Base-by-base conservation (phyloP, 1,139 yeast species). In the Hanseniaspora gamundiae region DNA sequence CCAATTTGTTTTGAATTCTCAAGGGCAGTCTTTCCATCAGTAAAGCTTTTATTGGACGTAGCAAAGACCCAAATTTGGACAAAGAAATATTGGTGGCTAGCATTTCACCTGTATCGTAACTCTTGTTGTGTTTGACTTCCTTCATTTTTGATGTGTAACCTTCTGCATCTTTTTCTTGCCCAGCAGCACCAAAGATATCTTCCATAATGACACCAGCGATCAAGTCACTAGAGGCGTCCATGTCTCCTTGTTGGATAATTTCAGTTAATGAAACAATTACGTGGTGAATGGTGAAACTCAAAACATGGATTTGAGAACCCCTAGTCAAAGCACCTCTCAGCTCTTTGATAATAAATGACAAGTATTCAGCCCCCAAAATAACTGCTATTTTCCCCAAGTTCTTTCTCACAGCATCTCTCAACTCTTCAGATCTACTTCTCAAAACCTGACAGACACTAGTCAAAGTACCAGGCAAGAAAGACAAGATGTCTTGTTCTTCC, bases 101-200 rank as follows among this genome's bases (percentile, higher is more conserved):
- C 19, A 87, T 66, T 60, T 88, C 95, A 35, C 81, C 93, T 6
- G 94, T 79, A 53, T 91, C 97, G 58, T 69, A 83, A 68, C 95
- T 82, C 63, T 85, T 87, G 56, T 85, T 85, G 53, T 78, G 80
- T 57, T 85, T 87, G 36, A 91, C 93, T 67, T 91, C 98, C 55
- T 83, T 85, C 80, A 87, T 84, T 49, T 80, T 80, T 42, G 86
- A 80, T 43, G 75, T 76, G 57, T 91, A 91, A 24, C 88, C 95
- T 50, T 87, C 96, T 14, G 93, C 88, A 52, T 91, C 98, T 59
- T 93, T 91, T 58, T 91, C 98, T 56, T 81, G 81, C 33, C 96
- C 95, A 8, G 95, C 86, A 5, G 82, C 76, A 16, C 98, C 99
- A 62, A 91, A 88, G 2, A 78, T 74, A 56, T 91, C 96, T 57